These are phyloP conservation scores for Dryas alaskensis DNA, from an alignment of 306 rosid species.

Conservation along the genomic window DNA sequence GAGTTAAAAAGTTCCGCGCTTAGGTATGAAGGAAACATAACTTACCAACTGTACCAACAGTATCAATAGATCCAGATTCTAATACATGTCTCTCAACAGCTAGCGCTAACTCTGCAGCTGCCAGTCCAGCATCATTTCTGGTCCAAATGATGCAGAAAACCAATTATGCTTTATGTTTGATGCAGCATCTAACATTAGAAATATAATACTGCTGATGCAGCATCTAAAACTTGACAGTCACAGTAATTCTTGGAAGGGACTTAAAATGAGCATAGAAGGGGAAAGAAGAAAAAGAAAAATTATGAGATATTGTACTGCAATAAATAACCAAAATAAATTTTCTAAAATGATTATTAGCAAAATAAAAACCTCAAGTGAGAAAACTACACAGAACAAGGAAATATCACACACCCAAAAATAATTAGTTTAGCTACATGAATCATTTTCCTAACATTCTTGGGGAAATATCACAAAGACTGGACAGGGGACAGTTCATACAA, in stretches of 20 bases:
- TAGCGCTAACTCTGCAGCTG: constrained; percentile 84
- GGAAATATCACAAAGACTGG: not conserved
- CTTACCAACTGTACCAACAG: constrained; percentile 94
- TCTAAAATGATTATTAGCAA: not conserved
- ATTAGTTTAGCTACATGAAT: not conserved
- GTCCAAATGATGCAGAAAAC: constrained; percentile 28
- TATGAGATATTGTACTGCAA: not conserved
- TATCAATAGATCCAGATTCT: constrained; percentile 85
- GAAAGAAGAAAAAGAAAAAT: not conserved
- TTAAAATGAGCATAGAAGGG: not conserved
- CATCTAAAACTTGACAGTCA: not conserved
- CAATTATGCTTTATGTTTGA: constrained; percentile 5
- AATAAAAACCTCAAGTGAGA: not conserved
- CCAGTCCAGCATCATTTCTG: constrained; percentile 98
- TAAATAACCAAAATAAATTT: too few relatives aligned
- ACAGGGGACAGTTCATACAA: not conserved
- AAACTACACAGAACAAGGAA: not conserved
- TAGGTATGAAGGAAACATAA: constrained; percentile 10
- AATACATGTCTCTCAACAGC: constrained; percentile 88
- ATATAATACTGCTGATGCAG: not conserved
- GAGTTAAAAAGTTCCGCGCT: not conserved
- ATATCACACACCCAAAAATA: not conserved
- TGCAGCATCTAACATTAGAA: not conserved
- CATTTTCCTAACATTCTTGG: not conserved
- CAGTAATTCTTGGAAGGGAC: not conserved